A percentile compares a stretch with the other conserved stretches of the same genome.
phyloP scores from a whole-genome alignment of 352 stramenopile species.

The Phytophthora macrochlamydospora region DNA sequence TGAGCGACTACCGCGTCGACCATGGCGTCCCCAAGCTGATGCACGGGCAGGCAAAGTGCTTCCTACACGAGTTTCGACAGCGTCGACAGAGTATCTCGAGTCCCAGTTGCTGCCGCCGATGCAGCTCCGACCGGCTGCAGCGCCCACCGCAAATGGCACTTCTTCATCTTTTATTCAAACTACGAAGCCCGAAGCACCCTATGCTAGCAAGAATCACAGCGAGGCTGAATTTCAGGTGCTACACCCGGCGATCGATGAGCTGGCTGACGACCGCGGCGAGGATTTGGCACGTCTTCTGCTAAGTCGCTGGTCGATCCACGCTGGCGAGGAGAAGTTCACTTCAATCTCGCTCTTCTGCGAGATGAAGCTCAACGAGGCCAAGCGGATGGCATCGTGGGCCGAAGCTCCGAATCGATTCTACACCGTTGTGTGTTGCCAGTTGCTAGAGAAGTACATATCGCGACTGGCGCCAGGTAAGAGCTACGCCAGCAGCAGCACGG shows the following conservation, averaged over 20 bases:
- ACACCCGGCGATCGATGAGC: conserved; percentile 57
- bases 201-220: conserved; percentile 16
- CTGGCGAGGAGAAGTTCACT: conserved; percentile 55
- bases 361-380: conserved; percentile 80
- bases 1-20: conserved; percentile 22
- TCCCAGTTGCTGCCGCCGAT: conserved; percentile 42
- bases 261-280: conserved; percentile 59
- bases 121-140: conserved; percentile 30
- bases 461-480: conserved; percentile 20
- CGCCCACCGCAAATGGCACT: conserved; percentile 11
- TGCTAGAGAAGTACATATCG: conserved; percentile 70
- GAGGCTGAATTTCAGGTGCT: conserved; percentile 58
- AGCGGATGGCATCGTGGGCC: conserved; percentile 77
- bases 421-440: conserved; percentile 69
- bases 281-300: conserved; percentile 61
- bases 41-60: conserved; percentile 23
- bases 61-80: conserved; percentile 32
- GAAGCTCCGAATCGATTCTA: conserved; percentile 78
- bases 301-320: conserved; percentile 68
- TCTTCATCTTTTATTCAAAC: conserved; percentile 6
- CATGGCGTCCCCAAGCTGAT: conserved; percentile 8
- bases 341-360: conserved; percentile 79
- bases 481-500: conserved; percentile 11
- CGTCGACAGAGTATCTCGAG: conserved; percentile 42
- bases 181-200: conserved; percentile 2